Conservation (phyloP, 768 basidiomycete species). For the Naganishia friedmannii region DNA sequence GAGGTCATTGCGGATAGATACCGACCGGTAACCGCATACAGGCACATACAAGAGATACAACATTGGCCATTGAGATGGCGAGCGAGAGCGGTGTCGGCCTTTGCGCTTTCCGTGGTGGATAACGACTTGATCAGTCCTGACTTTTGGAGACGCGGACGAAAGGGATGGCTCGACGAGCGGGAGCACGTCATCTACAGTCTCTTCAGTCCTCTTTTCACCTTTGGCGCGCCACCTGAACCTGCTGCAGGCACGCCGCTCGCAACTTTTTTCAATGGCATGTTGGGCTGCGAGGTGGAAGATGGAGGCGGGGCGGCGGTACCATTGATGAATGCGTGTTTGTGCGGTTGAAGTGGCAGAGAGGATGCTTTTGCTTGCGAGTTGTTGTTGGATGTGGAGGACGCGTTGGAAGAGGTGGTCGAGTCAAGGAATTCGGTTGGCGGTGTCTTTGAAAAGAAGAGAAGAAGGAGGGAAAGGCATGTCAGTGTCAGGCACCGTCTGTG, state of each 20-base stretch:
- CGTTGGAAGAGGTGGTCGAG: not conserved
- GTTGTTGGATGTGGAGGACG: not conserved
- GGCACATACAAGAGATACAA: not conserved
- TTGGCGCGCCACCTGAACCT: not conserved
- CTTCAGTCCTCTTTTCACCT: constrained; percentile 31
- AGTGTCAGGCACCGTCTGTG: too few relatives aligned
- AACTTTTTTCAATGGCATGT: constrained; percentile 14
- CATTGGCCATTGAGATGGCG: not conserved
- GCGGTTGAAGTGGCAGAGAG: constrained; percentile 19
- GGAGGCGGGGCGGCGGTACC: not conserved
- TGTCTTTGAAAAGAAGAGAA: not conserved
- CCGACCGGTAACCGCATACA: not conserved
- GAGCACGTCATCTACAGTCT: constrained; percentile 20
- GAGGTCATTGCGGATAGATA: not conserved
- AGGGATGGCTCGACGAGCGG: too few relatives aligned
- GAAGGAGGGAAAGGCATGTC: not conserved
- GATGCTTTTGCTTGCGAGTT: not conserved
- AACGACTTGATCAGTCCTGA: not conserved
- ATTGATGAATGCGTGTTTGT: constrained; percentile 17
- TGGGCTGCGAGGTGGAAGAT: not conserved
- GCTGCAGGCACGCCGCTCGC: not conserved
- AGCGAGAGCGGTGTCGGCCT: too few relatives aligned
- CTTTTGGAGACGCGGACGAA: not conserved
- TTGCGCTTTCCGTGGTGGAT: not conserved
- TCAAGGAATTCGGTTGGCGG: constrained; percentile 25